These are phyloP conservation scores for Amanita subjunquillea DNA, from an alignment of 768 basidiomycete species.

Conservation along the genomic window DNA sequence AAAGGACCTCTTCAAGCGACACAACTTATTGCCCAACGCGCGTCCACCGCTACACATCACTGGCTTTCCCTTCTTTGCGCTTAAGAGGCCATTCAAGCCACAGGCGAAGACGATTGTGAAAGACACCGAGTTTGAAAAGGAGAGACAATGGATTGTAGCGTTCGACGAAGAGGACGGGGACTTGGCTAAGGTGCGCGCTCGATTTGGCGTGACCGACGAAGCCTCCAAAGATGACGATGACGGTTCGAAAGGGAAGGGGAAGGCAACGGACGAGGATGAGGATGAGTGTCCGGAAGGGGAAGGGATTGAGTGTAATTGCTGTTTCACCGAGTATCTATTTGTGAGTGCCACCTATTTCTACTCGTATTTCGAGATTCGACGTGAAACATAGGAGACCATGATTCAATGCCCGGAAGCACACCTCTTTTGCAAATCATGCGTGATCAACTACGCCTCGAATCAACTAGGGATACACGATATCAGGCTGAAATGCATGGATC, in stretches of 20 bases:
- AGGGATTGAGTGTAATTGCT: constrained; percentile 84
- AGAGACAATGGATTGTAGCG: constrained; percentile 36
- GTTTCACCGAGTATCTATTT: constrained; percentile 64
- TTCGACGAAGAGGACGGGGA: constrained; percentile 35
- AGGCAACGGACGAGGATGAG: constrained; percentile 25
- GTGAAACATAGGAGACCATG: constrained; percentile 59
- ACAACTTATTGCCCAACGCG: constrained; percentile 9
- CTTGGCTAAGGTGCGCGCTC: constrained; percentile 32
- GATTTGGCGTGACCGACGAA: constrained; percentile 8
- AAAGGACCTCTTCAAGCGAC: constrained; percentile 21
- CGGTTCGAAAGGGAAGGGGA: constrained; percentile 17
- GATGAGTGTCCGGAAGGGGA: constrained; percentile 27
- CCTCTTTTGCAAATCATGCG: constrained; percentile 72
- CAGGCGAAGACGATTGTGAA: constrained; percentile 17
- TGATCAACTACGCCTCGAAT: constrained; percentile 56
- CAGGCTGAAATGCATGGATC: constrained; percentile 73
- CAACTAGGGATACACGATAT: constrained; percentile 55
- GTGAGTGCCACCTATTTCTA: constrained; percentile 31
- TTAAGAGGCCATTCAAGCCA: constrained; percentile 28
- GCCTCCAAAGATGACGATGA: constrained; percentile 18
- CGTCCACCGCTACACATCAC: constrained; percentile 24
- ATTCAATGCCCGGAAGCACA: constrained; percentile 86
- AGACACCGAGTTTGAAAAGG: constrained; percentile 36
- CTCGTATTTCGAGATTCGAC: neutral
- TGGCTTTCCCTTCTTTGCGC: constrained; percentile 17